Evolutionary conservation across 257 asterid genomes (phyloP), one percentile per base, ranked within the genome.

Genomic region (Leptodermis oblonga): DNA sequence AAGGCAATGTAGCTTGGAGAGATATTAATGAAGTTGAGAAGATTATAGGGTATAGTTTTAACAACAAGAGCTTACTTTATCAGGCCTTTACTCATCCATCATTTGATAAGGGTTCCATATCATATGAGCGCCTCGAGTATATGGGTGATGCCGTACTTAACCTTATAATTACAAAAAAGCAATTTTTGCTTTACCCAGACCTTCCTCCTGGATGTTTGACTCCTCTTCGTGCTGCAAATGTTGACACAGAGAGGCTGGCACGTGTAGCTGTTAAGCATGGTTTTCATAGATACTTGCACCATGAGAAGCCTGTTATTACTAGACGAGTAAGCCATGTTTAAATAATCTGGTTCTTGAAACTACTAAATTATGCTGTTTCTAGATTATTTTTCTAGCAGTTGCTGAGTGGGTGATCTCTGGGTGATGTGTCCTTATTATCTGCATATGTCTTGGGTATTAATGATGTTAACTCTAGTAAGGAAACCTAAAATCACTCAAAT

Each of bases 171-270:
- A 81, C 96, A 17, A 80, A 83, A 76, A 84, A 87, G 33, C 98
- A 87, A 72, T 83, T 82, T 75, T 77, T 75, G 62, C 78, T 33
- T 74, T 89, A 92, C 83, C 95, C 92, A 11, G 31, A 70, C 64
- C 89, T 86, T 60, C 85, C 87, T 28, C 96, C 97, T 1, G 96
- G 97, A 36, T 22, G 68, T 43, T 81, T 92, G 82, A 79, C 95
- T 1, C 91, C 92, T 53, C 90, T 89, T 66, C 95, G 92, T 69
- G 95, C 97, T 55, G 95, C 96, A 64, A 92, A 92, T 83, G 90
- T 92, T 76, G 97, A 89, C 82, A 87, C 95, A 1, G 95, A 92
- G 87, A 92, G 87, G 82, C 97, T 92, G 79, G 95, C 96, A 17
- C 92, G 94, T 43, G 93, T 79, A 26, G 96, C 96, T 51, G 75